These are phyloP conservation scores for Cutaneotrichosporon mucoides DNA, from an alignment of 1,284 basidiomycete genomes.

Conservation along the genomic window DNA sequence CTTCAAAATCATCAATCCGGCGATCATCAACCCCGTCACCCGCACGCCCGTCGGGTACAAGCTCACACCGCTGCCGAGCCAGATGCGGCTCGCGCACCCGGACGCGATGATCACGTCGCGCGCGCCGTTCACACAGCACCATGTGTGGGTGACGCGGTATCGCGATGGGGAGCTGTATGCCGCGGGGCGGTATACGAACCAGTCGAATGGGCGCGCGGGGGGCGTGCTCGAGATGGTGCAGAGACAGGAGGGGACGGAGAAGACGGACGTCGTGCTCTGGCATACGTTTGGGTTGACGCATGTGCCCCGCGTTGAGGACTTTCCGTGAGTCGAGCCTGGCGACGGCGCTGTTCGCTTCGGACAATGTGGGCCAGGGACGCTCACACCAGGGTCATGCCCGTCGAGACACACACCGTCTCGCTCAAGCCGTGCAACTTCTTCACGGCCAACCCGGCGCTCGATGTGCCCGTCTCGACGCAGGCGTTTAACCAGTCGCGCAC, in stretches of 20 bases:
- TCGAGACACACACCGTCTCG: constrained; percentile 3
- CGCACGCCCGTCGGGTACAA: constrained; percentile 2
- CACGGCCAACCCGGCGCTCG: constrained; percentile 73
- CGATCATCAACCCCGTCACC: constrained; percentile 19
- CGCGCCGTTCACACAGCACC: constrained; percentile 5
- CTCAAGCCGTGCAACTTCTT: constrained; percentile 59
- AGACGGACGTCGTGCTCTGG: constrained; percentile 6
- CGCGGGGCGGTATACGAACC: constrained; percentile 6
- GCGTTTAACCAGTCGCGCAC: constrained; percentile 32
- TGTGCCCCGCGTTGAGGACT: constrained; percentile 2
- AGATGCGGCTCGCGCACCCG: constrained; percentile 3
- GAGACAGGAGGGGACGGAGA: neutral
- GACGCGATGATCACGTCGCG: constrained; percentile 7
- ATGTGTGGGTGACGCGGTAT: constrained; percentile 3
- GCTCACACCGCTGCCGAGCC: neutral
- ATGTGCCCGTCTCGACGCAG: constrained; percentile 56
- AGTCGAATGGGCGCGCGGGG: constrained; percentile 1
- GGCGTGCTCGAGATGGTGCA: neutral
- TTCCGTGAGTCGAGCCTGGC: neutral
- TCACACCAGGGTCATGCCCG: neutral
- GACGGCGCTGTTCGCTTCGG: too few relatives aligned
- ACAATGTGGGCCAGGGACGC: too few relatives aligned
- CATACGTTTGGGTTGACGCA: constrained; percentile 3
- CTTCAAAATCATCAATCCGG: constrained; percentile 48
- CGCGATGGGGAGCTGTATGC: constrained; percentile 4